Evolutionary conservation across 2,329 filamentous ascomycete genomes (phyloP).

Genomic region (Ophiosphaerella narmari): DNA sequence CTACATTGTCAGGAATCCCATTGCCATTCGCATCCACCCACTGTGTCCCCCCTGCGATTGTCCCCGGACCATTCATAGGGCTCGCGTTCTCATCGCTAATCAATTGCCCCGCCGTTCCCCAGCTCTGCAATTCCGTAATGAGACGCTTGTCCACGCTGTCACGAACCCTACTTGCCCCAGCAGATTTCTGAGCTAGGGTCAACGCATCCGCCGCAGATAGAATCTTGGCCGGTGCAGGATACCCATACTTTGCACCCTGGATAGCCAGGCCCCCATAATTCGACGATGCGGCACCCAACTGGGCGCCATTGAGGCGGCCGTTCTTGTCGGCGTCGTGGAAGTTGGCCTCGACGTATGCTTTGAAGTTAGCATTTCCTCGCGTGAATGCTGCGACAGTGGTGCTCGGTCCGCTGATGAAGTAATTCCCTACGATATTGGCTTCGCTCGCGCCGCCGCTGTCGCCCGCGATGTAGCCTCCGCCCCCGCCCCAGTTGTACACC

Average conservation of each 20-base stretch:
- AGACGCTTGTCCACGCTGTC: constrained; percentile 53
- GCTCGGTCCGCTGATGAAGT: constrained; percentile 60
- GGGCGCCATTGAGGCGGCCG: constrained; percentile 55
- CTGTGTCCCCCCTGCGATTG: constrained; percentile 45
- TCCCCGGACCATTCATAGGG: constrained; percentile 49
- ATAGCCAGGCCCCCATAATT: constrained; percentile 57
- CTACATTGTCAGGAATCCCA: constrained; percentile 57
- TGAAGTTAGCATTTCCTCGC: constrained; percentile 60
- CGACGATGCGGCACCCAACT: constrained; percentile 48
- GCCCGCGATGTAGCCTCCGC: constrained; percentile 61
- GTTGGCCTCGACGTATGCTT: constrained; percentile 59
- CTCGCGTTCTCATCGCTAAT: constrained; percentile 53
- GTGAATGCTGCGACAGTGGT: constrained; percentile 58
- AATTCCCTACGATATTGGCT: constrained; percentile 61
- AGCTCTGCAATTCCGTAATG: constrained; percentile 52
- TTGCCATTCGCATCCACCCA: constrained; percentile 55
- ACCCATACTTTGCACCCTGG: constrained; percentile 47
- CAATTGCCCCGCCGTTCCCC: constrained; percentile 51
- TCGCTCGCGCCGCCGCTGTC: constrained; percentile 54
- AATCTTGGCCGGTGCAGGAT: constrained; percentile 50
- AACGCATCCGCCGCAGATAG: constrained; percentile 50
- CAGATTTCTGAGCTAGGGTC: constrained; percentile 46
- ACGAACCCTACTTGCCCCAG: constrained; percentile 51
- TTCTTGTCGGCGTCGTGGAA: constrained; percentile 58
- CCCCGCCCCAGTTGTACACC: constrained; percentile 61